These are phyloP conservation scores for Trichosporon sp. DNA, from an alignment of 1,284 basidiomycete genomes.

Conservation along the genomic window DNA sequence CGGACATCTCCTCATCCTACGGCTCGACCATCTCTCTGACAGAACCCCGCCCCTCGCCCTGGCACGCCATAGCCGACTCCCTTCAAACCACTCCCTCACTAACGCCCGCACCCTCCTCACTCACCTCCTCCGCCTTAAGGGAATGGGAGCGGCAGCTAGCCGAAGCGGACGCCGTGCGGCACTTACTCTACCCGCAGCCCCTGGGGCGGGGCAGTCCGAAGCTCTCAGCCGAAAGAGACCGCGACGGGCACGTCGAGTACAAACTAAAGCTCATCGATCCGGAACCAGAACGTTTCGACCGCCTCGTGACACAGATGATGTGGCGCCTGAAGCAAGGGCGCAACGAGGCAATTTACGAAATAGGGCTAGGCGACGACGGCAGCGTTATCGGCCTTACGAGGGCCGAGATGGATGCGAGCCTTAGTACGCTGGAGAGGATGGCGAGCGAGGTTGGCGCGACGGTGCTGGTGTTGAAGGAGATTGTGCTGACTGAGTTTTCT, in stretches of 20 bases:
- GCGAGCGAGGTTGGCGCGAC: constrained; percentile 84
- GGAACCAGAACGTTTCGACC: constrained; percentile 47
- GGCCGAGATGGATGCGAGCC: constrained; percentile 66
- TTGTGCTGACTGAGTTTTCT: constrained; percentile 45
- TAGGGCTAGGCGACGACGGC: constrained; percentile 79
- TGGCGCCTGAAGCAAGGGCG: constrained; percentile 88
- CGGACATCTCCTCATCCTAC: background rate
- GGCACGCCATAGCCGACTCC: constrained; percentile 41
- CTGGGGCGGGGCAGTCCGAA: constrained; percentile 26
- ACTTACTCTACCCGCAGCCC: constrained; percentile 32
- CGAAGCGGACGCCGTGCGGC: constrained; percentile 25
- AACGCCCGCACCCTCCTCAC: constrained; percentile 4
- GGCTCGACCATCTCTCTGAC: background rate
- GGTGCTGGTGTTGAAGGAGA: constrained; percentile 78
- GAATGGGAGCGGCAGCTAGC: constrained; percentile 38
- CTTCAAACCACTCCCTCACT: constrained; percentile 33
- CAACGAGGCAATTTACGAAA: constrained; percentile 86
- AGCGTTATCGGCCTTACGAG: constrained; percentile 72
- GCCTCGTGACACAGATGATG: constrained; percentile 84
- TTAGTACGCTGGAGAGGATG: constrained; percentile 84
- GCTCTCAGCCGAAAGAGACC: constrained; percentile 45
- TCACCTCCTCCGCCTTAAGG: constrained; percentile 24
- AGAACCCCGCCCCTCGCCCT: constrained; percentile 39
- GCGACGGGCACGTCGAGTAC: constrained; percentile 49
- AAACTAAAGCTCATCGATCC: constrained; percentile 48